Evolutionary conservation across 352 stramenopile species (phyloP).

Genomic region (Phytophthora cajani): DNA sequence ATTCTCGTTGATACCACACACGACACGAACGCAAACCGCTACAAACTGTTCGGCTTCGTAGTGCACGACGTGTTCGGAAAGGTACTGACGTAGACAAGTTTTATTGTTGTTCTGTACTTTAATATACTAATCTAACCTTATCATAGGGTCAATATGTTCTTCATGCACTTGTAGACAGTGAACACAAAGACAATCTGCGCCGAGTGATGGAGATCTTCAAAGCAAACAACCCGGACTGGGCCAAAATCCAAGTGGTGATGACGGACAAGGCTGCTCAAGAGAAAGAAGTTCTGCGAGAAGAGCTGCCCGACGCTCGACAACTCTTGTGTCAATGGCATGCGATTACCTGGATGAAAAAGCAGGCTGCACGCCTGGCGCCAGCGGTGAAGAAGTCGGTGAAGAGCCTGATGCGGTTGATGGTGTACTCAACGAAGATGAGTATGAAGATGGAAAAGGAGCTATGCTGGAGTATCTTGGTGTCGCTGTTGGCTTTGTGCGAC

Average conservation of each 20-base stretch:
- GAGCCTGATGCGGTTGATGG: slow-evolving; percentile 4
- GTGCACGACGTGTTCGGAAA: slow-evolving; percentile 18
- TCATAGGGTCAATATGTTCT: slow-evolving; percentile 16
- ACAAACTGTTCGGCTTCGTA: slow-evolving; percentile 27
- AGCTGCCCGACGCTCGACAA: slow-evolving; percentile 6
- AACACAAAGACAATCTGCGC: slow-evolving; percentile 9
- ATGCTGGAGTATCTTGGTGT: neutral
- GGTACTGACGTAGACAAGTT: neutral
- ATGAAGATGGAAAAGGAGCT: neutral
- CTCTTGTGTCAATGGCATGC: slow-evolving; percentile 26
- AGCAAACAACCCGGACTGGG: slow-evolving; percentile 8
- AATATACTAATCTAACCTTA: slow-evolving; percentile 5
- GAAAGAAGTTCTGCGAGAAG: slow-evolving; percentile 7
- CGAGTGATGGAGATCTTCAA: slow-evolving; percentile 17
- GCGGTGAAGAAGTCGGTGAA: neutral
- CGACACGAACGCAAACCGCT: neutral
- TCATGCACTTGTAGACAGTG: slow-evolving; percentile 25
- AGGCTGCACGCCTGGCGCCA: neutral
- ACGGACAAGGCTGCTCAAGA: slow-evolving; percentile 21
- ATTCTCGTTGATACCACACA: too few relatives aligned
- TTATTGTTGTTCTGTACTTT: neutral
- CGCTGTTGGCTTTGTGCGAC: too few relatives aligned
- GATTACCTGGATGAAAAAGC: slow-evolving; percentile 12
- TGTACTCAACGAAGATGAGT: slow-evolving; percentile 3
- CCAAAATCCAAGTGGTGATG: slow-evolving; percentile 4